Evolutionary conservation across 179 eudicot species (phyloP).

Genomic region (Sideroxylon spinosum): DNA sequence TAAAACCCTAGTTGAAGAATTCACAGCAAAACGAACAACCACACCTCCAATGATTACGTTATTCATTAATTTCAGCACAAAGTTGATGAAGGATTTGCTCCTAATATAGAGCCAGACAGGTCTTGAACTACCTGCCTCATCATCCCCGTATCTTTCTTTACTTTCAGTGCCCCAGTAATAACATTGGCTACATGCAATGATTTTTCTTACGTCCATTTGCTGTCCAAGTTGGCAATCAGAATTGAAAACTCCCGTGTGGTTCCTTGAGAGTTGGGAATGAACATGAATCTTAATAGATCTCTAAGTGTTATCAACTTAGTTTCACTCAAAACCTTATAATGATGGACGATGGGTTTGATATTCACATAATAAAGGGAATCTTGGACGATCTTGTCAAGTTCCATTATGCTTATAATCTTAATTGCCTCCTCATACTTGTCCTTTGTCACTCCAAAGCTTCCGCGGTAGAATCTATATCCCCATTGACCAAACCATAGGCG

Average conservation of each 20-base stretch:
- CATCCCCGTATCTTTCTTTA: slow-evolving; percentile 38
- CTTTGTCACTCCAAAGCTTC: slow-evolving; percentile 71
- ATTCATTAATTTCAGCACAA: slow-evolving; percentile 74
- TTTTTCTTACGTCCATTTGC: slow-evolving; percentile 32
- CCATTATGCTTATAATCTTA: slow-evolving; percentile 50
- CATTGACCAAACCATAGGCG: slow-evolving; percentile 83
- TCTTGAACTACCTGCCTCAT: slow-evolving; percentile 82
- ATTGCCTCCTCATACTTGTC: slow-evolving; percentile 57
- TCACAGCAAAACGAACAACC: slow-evolving; percentile 48
- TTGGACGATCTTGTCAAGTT: slow-evolving; percentile 41
- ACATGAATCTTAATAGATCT: slow-evolving; percentile 69
- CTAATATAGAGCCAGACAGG: slow-evolving; percentile 73
- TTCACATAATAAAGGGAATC: slow-evolving; percentile 22
- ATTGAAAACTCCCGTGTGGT: slow-evolving; percentile 26
- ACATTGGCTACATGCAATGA: no score
- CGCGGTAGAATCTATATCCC: slow-evolving; percentile 69
- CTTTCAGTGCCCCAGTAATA: no score
- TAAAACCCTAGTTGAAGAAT: slow-evolving; percentile 44
- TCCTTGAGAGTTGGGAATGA: slow-evolving; percentile 28
- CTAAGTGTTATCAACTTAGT: slow-evolving; percentile 46
- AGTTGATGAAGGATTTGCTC: slow-evolving; percentile 81
- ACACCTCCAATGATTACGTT: slow-evolving; percentile 60
- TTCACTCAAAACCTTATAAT: slow-evolving; percentile 55
- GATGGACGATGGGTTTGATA: slow-evolving; percentile 37
- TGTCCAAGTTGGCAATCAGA: slow-evolving; percentile 54